Evolutionary conservation across 2,329 filamentous ascomycete species (phyloP).

Genomic region (Trichophyton simii): DNA sequence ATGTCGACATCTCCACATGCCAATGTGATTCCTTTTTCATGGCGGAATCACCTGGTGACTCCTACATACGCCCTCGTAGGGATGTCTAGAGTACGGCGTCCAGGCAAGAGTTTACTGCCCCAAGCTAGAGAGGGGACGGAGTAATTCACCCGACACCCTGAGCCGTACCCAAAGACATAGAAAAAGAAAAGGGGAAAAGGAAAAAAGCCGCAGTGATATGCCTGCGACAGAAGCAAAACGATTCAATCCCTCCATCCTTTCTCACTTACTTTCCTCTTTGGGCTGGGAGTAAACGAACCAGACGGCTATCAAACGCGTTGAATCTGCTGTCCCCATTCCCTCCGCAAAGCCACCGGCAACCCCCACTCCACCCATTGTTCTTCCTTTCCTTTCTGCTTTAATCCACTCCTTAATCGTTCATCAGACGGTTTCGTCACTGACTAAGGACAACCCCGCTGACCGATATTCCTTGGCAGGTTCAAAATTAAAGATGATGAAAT

Average conservation of each 20-base stretch:
- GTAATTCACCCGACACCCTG: neutral
- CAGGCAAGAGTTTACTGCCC: neutral
- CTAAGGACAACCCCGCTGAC: neutral
- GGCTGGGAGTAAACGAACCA: neutral
- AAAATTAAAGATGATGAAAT: constrained; percentile 81
- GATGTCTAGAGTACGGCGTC: too few species aligned
- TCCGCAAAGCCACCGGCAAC: neutral
- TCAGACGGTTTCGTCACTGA: neutral
- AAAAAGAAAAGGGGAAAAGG: neutral
- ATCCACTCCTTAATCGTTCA: neutral
- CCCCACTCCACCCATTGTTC: neutral
- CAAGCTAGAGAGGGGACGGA: neutral
- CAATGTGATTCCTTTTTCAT: constrained; percentile 1
- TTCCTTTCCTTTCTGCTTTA: neutral
- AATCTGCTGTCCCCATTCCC: neutral
- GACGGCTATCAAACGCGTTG: neutral
- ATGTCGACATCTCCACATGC: neutral
- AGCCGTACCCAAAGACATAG: neutral
- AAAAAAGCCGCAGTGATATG: neutral
- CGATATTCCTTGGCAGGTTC: constrained; percentile 41
- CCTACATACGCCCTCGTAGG: neutral
- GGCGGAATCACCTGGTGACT: neutral
- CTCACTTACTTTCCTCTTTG: neutral
- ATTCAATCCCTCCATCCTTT: neutral
- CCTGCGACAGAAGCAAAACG: neutral